Conservation (phyloP, 2,329 filamentous ascomycete genomes). For the Plenodomus tracheiphilus region DNA sequence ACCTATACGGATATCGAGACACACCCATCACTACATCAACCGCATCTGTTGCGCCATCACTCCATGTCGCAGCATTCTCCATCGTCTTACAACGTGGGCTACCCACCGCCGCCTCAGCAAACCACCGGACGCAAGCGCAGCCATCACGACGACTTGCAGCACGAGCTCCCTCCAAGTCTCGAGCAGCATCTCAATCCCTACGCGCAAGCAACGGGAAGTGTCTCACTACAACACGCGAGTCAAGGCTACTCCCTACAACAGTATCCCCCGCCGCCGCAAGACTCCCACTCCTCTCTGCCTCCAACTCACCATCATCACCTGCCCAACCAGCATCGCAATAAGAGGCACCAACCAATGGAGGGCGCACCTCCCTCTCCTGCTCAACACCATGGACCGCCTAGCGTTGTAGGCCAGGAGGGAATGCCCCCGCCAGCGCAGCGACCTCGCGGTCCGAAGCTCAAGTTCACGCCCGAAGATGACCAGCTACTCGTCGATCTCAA, state of each 20-base stretch:
- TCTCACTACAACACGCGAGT: constrained; percentile 46
- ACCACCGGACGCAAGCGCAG: constrained; percentile 48
- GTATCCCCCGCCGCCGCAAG: constrained; percentile 33
- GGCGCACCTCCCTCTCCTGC: constrained; percentile 41
- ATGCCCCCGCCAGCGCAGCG: constrained; percentile 83
- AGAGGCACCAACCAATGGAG: constrained; percentile 62
- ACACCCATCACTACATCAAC: constrained; percentile 40
- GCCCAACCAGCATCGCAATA: constrained; percentile 68
- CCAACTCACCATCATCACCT: constrained; percentile 75
- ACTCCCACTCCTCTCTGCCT: constrained; percentile 30
- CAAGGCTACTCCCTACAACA: constrained; percentile 44
- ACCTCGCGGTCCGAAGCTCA: constrained; percentile 85
- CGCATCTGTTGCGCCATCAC: constrained; percentile 39
- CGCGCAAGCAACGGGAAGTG: constrained; percentile 42
- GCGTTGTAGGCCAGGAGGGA: constrained; percentile 80
- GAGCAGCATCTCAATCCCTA: constrained; percentile 45
- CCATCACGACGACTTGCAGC: constrained; percentile 45
- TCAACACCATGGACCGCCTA: constrained; percentile 67
- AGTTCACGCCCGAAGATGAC: constrained; percentile 93
- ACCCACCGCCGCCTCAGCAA: constrained; percentile 34
- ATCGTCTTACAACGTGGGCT: constrained; percentile 44
- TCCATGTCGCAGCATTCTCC: constrained; percentile 44
- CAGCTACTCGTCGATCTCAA: constrained; percentile 85
- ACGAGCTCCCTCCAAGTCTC: constrained; percentile 45
- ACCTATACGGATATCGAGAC: constrained; percentile 47